These are phyloP conservation scores for Fusarium pseudoanthophilum DNA, from an alignment of 2,329 filamentous ascomycete species.

Conservation along the genomic window DNA sequence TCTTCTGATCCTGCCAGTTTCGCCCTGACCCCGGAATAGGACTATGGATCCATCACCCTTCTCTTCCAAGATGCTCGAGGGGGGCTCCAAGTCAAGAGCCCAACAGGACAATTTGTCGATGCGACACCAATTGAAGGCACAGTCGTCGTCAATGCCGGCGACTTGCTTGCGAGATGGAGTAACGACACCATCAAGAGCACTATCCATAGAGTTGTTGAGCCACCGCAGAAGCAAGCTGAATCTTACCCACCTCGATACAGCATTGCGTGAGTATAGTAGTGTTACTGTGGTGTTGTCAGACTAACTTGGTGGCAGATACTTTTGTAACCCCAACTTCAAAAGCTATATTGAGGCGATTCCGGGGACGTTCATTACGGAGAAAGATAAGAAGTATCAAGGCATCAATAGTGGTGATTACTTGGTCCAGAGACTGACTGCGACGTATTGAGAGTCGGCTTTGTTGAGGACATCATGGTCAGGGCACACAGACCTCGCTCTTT, in stretches of 20 bases:
- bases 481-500: neutral
- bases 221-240: slow-evolving; percentile 67
- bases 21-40: slow-evolving; percentile 44
- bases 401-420: slow-evolving; percentile 86
- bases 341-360: slow-evolving; percentile 82
- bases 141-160: slow-evolving; percentile 89
- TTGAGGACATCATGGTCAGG: neutral
- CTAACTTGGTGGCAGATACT: slow-evolving; percentile 66
- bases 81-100: slow-evolving; percentile 71
- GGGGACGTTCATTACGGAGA: slow-evolving; percentile 73
- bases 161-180: slow-evolving; percentile 86
- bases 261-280: slow-evolving; percentile 71
- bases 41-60: slow-evolving; percentile 70
- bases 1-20: neutral
- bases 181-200: slow-evolving; percentile 94
- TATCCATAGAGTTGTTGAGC: slow-evolving; percentile 89
- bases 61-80: slow-evolving; percentile 70
- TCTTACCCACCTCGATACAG: slow-evolving; percentile 83
- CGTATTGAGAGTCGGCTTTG: slow-evolving; percentile 61
- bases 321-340: slow-evolving; percentile 87
- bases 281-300: neutral
- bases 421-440: slow-evolving; percentile 79
- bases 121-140: slow-evolving; percentile 84
- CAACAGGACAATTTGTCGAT: slow-evolving; percentile 81
- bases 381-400: slow-evolving; percentile 80